A percentile compares a stretch with the other conserved stretches of the same genome.
Evolutionary conservation across 2,329 filamentous ascomycete species (phyloP).

Genomic region (Calonectria fujianensis): DNA sequence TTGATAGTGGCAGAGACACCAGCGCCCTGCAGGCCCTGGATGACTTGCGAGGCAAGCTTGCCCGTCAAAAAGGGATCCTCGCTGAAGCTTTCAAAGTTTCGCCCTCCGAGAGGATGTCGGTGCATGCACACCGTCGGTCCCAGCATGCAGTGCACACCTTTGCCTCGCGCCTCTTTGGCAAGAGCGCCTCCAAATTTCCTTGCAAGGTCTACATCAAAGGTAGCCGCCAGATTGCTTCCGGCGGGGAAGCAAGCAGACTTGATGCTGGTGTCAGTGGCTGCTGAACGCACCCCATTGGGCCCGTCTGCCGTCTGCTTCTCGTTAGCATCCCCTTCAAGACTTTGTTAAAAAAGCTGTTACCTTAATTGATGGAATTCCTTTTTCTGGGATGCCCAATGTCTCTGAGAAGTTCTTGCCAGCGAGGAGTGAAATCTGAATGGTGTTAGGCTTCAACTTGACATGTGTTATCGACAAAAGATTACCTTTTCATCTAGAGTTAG

Average conservation of each 20-base stretch:
- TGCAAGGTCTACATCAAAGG: conserved; percentile 76
- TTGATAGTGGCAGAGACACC: conserved; percentile 67
- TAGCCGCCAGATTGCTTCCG: conserved; percentile 71
- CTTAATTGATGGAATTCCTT: conserved; percentile 49
- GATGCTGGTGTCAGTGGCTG: conserved; percentile 55
- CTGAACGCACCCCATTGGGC: conserved; percentile 60
- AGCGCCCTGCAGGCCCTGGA: conserved; percentile 65
- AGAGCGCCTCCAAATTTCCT: conserved; percentile 74
- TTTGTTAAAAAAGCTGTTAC: conserved; percentile 3
- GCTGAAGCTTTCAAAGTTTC: conserved; percentile 69
- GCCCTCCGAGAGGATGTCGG: conserved; percentile 67
- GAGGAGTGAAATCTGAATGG: conserved; percentile 46
- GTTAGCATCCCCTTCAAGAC: neutral
- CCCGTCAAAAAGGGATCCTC: conserved; percentile 69
- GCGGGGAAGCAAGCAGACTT: conserved; percentile 58
- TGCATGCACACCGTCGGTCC: conserved; percentile 76
- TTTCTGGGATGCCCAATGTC: conserved; percentile 44
- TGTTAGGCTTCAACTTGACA: conserved; percentile 10
- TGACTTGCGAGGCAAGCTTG: conserved; percentile 64
- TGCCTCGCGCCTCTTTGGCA: conserved; percentile 71
- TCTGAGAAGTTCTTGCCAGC: conserved; percentile 53
- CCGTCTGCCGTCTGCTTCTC: conserved; percentile 54
- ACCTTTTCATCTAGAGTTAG: conserved; percentile 48
- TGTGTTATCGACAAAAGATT: neutral
- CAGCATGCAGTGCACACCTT: conserved; percentile 82